phyloP scores from a whole-genome alignment of 2,329 filamentous ascomycete genomes.

The Coniochaeta prunicola region DNA sequence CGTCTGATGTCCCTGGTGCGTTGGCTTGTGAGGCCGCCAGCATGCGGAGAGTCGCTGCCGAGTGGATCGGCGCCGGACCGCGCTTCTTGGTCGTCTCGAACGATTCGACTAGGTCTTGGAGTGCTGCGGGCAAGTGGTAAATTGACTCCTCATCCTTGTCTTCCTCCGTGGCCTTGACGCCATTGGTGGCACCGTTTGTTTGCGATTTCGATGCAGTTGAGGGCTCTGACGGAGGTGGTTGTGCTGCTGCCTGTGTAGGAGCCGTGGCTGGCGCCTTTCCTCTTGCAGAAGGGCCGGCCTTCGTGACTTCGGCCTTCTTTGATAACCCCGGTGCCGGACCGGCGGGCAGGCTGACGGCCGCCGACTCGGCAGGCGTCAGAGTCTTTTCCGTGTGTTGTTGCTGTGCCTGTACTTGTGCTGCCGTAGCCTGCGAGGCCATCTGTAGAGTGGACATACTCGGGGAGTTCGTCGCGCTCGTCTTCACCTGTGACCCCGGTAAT shows the following conservation, averaged over 20 bases:
- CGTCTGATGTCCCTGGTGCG: conserved; percentile 69
- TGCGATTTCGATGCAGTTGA: conserved; percentile 20
- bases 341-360: neutral
- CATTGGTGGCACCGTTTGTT: conserved; percentile 46
- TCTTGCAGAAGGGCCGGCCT: conserved; percentile 30
- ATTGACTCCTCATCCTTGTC: conserved; percentile 66
- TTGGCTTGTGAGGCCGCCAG: conserved; percentile 67
- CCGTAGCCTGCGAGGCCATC: conserved; percentile 27
- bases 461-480: conserved; percentile 46
- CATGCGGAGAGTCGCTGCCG: conserved; percentile 64
- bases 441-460: conserved; percentile 41
- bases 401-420: conserved; percentile 15
- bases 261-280: conserved; percentile 33
- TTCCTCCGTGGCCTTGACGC: conserved; percentile 37
- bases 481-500: conserved; percentile 46
- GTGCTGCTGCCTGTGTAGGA: conserved; percentile 28
- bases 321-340: conserved; percentile 8
- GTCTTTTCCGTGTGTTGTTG: conserved; percentile 23
- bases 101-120: conserved; percentile 86
- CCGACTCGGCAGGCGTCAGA: conserved; percentile 1
- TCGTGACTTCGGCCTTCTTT: conserved; percentile 22
- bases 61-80: conserved; percentile 45
- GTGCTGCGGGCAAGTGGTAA: conserved; percentile 81
- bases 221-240: conserved; percentile 35
- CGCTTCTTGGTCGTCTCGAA: conserved; percentile 77